These are phyloP conservation scores for Chlamydomonas incerta DNA, from an alignment of 139 green algal genomes.

Conservation along the genomic window DNA sequence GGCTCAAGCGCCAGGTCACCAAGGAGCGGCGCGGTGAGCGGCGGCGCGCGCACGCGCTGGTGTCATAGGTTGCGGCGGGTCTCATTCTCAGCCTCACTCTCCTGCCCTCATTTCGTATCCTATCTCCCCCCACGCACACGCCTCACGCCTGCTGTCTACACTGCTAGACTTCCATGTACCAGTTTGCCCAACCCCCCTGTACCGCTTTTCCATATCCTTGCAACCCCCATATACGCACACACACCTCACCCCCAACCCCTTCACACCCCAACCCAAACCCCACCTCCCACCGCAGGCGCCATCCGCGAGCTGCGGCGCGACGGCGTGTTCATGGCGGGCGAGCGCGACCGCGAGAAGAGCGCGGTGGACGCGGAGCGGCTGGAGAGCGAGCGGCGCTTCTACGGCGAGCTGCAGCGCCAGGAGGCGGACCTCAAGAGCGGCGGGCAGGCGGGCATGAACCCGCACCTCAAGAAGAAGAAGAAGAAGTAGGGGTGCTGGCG, in stretches of 20 bases:
- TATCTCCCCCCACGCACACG: too few relatives aligned
- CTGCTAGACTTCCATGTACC: too few relatives aligned
- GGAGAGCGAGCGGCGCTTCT: constrained; percentile 59
- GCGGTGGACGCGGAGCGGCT: constrained; percentile 60
- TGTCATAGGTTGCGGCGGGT: too few relatives aligned
- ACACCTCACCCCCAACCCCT: too few relatives aligned
- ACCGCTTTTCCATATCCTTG: too few relatives aligned
- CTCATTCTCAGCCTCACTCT: too few relatives aligned
- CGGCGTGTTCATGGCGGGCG: constrained; percentile 77
- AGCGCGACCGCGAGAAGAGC: constrained; percentile 62
- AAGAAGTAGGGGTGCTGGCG: neutral
- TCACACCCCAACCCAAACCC: neutral
- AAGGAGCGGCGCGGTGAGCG: constrained; percentile 75
- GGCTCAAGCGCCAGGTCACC: constrained; percentile 75
- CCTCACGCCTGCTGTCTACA: too few relatives aligned
- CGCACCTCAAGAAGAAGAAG: constrained; percentile 78
- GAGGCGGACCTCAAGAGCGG: constrained; percentile 87
- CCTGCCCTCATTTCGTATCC: too few relatives aligned
- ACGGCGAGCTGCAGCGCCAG: constrained; percentile 78
- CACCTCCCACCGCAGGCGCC: constrained; percentile 44
- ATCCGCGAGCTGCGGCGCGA: constrained; percentile 95
- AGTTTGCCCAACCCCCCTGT: too few relatives aligned
- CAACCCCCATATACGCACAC: too few relatives aligned
- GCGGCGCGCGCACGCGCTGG: too few relatives aligned
- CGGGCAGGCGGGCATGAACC: constrained; percentile 90